These are phyloP conservation scores for Stromatinia cepivora DNA, from an alignment of 2,329 filamentous ascomycete species.

Conservation along the genomic window DNA sequence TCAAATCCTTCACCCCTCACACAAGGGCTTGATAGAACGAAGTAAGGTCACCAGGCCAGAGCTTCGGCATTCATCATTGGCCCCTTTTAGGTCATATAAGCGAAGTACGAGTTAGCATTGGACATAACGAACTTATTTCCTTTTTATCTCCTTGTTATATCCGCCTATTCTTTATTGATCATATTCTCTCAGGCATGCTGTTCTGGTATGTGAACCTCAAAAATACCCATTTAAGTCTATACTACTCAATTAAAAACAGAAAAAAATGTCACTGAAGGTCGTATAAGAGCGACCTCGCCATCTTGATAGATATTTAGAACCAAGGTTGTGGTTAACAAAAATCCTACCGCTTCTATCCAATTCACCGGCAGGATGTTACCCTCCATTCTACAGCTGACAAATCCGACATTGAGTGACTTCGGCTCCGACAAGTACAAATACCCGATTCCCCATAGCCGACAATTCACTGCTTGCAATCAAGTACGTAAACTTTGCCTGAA, in stretches of 20 bases:
- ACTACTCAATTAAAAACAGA: not conserved
- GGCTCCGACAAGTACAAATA: too few relatives aligned
- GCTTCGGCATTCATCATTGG: not conserved
- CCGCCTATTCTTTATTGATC: too few relatives aligned
- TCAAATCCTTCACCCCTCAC: not conserved
- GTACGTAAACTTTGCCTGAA: too few relatives aligned
- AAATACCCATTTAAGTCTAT: not conserved
- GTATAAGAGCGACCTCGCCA: not conserved
- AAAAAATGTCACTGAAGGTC: not conserved
- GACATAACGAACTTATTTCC: not conserved
- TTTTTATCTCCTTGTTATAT: not conserved
- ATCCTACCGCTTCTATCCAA: not conserved
- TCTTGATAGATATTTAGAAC: not conserved
- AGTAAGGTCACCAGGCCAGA: not conserved
- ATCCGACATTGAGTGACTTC: not conserved
- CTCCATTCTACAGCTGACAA: conserved; percentile 3
- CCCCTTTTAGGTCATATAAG: not conserved
- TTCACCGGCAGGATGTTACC: too few relatives aligned
- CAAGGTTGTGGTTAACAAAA: not conserved
- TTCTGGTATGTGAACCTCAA: not conserved
- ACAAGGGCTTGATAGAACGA: not conserved
- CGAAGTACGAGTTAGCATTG: not conserved
- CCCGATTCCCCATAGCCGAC: too few relatives aligned
- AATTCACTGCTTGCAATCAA: too few relatives aligned
- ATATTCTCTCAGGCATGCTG: not conserved